These are phyloP conservation scores for Monosporozyma servazzii DNA, from an alignment of 805 yeast genomes.

Conservation along the genomic window DNA sequence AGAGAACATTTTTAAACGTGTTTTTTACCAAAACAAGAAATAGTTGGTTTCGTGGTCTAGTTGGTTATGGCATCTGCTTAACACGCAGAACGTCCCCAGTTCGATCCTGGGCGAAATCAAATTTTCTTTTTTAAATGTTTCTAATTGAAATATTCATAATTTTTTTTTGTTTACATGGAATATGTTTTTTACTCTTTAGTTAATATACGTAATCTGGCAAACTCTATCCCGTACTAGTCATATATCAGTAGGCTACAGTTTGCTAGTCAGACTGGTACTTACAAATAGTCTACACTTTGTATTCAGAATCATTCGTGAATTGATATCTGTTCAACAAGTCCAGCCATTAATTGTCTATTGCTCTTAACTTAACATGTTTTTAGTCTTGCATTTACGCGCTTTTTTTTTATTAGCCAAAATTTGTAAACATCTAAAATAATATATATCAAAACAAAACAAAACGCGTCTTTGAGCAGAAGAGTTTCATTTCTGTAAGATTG, in stretches of 20 bases:
- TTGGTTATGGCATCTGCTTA: constrained; percentile 99
- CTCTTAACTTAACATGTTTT: not conserved
- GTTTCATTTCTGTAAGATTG: not conserved
- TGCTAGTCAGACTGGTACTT: no score
- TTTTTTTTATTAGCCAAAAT: not conserved
- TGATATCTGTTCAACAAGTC: no score
- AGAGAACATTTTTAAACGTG: no score
- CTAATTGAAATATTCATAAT: no score
- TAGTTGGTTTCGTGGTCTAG: constrained; percentile 92
- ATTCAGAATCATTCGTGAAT: no score
- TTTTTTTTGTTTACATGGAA: no score
- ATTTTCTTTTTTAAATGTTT: constrained; percentile 12
- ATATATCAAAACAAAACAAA: not conserved
- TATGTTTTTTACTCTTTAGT: no score
- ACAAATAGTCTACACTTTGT: no score
- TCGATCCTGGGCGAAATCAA: constrained; percentile 99
- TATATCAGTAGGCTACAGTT: no score
- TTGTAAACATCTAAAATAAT: not conserved
- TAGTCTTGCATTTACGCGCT: not conserved
- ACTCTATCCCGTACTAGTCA: not conserved
- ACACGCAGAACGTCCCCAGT: constrained; percentile 99
- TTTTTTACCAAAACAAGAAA: not conserved
- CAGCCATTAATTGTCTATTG: not conserved
- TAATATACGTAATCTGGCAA: no score
- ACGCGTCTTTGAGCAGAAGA: not conserved